These are phyloP conservation scores for Fraxinus baroniana DNA, from an alignment of 305 asterid genomes.

Conservation along the genomic window DNA sequence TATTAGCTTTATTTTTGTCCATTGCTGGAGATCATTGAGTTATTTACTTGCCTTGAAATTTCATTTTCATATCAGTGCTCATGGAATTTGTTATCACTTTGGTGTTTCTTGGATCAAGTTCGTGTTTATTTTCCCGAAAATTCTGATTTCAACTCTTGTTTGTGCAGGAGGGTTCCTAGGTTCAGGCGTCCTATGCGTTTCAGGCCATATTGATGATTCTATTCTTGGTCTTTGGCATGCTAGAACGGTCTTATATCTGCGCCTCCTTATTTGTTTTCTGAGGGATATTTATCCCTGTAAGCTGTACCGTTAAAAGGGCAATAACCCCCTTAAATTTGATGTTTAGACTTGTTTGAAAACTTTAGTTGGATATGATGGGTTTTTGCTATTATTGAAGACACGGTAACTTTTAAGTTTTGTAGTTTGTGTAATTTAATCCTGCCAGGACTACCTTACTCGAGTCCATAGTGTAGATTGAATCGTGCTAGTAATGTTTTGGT, in stretches of 20 bases:
- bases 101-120: neutral
- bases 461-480: neutral
- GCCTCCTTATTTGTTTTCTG: conserved; percentile 12
- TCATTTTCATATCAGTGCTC: neutral
- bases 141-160: conserved; percentile 26
- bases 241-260: conserved; percentile 16
- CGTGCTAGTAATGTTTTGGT: neutral
- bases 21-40: neutral
- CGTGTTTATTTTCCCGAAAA: neutral
- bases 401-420: neutral
- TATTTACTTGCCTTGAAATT: neutral
- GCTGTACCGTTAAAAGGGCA: conserved; percentile 22
- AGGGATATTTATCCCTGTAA: conserved; percentile 11
- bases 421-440: neutral
- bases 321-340: conserved; percentile 31
- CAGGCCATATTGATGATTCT: conserved; percentile 63
- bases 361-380: conserved; percentile 19
- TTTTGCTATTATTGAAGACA: conserved; percentile 12
- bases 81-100: neutral
- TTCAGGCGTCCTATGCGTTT: conserved; percentile 72
- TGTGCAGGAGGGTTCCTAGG: conserved; percentile 79
- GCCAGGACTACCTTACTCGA: neutral
- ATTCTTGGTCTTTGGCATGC: conserved; percentile 22
- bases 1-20: neutral
- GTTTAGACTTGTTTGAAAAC: conserved; percentile 27